Evolutionary conservation across 2,329 filamentous ascomycete species (phyloP), one percentile per base, ranked within the genome.

Genomic region (Bipolaris zeicola): DNA sequence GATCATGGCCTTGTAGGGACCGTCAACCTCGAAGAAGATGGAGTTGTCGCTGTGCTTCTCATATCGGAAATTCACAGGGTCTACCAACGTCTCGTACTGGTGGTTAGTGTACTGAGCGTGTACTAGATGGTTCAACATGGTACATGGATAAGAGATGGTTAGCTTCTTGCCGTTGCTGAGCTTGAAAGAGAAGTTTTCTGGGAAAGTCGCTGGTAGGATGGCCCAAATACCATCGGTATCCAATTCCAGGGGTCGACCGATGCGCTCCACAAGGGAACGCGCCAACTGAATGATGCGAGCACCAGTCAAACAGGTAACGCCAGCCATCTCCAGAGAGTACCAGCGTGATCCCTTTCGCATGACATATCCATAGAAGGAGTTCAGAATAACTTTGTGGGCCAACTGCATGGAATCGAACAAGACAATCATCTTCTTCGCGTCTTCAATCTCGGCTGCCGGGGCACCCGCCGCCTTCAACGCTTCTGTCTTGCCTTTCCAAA

Each of bases 191-290:
- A 97, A 97, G 76, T 99, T 97, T 71, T 99, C 95, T 0, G 95
- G 95, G 68, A 99, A 99, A 0, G 91, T 95, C 0, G 91, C 94
- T 0, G 95, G 95, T 67, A 99, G 83, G 85, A 99, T 99, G 78
- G 95, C 99, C 96, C 95, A 99, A 69, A 99, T 99, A 85, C 96
- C 95, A 73, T 99, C 95, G 2, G 95, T 99, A 76, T 99, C 95
- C 46, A 99, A 82, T 75, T 99, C 95, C 50, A 99, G 82, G 0
- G 95, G 95, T 54, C 95, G 86, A 22, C 95, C 95, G 36, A 99
- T 90, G 6, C 95, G 86, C 73, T 99, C 95, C 3, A 99, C 94
- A 1, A 99, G 84, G 67, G 95, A 89, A 70, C 94, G 87, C 16
- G 95, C 96, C 84, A 99, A 87, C 72, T 99, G 95, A 74, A 99